These are phyloP conservation scores for Hymenoscyphus infarciens DNA, from an alignment of 2,329 filamentous ascomycete species.

Conservation along the genomic window DNA sequence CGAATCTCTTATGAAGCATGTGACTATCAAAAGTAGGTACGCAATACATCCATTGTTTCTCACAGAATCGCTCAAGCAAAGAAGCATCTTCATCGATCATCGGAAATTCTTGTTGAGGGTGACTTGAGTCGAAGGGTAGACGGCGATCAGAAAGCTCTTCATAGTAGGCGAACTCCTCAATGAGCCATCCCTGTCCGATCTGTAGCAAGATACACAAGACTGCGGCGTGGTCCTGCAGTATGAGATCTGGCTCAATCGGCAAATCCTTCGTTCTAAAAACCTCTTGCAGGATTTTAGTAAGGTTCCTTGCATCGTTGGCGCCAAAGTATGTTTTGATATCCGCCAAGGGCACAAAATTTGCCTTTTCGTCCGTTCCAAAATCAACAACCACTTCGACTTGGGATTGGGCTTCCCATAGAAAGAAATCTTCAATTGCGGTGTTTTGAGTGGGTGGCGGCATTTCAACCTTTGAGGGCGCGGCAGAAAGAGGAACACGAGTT, in stretches of 20 bases:
- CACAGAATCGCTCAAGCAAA: conserved; percentile 30
- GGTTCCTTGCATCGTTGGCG: conserved; percentile 15
- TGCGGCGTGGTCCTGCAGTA: conserved; percentile 24
- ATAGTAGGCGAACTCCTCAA: conserved; percentile 14
- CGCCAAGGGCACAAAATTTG: conserved; percentile 24
- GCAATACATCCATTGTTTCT: conserved; percentile 33
- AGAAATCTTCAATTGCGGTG: conserved; percentile 21
- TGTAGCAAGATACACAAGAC: conserved; percentile 15
- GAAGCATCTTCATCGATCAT: conserved; percentile 13
- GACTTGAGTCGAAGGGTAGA: conserved; percentile 28
- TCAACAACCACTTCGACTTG: conserved; percentile 21
- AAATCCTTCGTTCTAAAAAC: conserved; percentile 21
- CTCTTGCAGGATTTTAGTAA: conserved; percentile 20
- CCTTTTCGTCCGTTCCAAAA: conserved; percentile 16
- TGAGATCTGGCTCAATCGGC: conserved; percentile 22
- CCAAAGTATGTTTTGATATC: conserved; percentile 22
- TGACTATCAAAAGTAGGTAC: conserved; percentile 25
- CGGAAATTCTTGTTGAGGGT: conserved; percentile 24
- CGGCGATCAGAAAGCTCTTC: conserved; percentile 19
- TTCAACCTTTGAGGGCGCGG: background rate
- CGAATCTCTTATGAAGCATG: conserved; percentile 27
- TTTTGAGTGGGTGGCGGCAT: background rate
- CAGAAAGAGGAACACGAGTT: background rate
- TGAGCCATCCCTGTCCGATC: conserved; percentile 10
- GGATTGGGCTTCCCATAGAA: conserved; percentile 23